A percentile compares a stretch with the other conserved stretches of the same genome.
Conservation (phyloP, 2,329 filamentous ascomycete species). For the Colletotrichum phormii region DNA sequence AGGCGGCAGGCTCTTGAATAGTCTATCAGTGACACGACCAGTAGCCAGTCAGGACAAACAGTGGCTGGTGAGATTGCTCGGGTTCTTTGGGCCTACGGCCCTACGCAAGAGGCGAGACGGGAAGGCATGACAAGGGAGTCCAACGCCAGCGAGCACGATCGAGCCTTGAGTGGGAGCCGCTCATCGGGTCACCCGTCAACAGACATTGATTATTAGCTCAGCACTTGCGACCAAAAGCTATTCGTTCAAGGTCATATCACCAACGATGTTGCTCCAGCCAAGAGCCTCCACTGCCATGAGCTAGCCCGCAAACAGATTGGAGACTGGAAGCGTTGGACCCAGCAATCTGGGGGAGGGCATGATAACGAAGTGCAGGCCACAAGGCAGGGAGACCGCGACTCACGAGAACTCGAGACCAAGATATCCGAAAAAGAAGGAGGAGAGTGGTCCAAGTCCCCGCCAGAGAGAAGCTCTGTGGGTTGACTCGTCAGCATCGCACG, state of each 20-base stretch:
- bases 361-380: conserved; percentile 20
- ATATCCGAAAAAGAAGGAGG: conserved; percentile 22
- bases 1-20: not conserved
- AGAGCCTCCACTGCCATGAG: conserved; percentile 14
- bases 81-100: not conserved
- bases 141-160: not conserved
- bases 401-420: conserved; percentile 26
- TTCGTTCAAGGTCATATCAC: not conserved
- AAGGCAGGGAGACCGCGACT: not conserved
- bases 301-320: conserved; percentile 1
- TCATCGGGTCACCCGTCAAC: not conserved
- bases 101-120: not conserved
- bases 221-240: conserved; percentile 5
- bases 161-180: not conserved
- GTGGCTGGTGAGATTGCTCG: conserved; percentile 5
- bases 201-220: conserved; percentile 3
- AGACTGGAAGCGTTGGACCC: conserved; percentile 19
- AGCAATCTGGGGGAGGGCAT: conserved; percentile 13
- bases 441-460: not conserved
- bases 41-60: not conserved
- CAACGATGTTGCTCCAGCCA: not conserved
- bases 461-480: not conserved
- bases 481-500: not conserved
- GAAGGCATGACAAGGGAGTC: not conserved
- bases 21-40: not conserved